Base-by-base conservation (phyloP, 345 rosid genomes). In the Physaria fendleri region DNA sequence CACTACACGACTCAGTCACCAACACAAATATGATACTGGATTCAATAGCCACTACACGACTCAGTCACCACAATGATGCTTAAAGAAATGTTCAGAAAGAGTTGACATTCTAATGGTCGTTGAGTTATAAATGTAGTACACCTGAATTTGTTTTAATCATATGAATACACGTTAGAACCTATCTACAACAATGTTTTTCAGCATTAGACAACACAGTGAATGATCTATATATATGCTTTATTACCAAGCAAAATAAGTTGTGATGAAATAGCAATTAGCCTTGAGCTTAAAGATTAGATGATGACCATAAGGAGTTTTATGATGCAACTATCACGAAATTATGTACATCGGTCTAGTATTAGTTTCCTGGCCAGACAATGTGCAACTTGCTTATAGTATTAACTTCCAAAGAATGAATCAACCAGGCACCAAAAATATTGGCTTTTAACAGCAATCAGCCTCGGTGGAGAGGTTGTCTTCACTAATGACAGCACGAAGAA, bases 81-180 rank as follows among this genome's bases (percentile, higher is more conserved):
- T 21, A 51, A 41, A 40, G 59, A 51, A 51, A 51, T 51, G 43
- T 11, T 21, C 51, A 41, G 18, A 30, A 30, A 40, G 59, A 40
- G 68, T 51, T 63, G 68, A 63, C 51, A 50, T 51, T 51, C 23
- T 22, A 9, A 51, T 63, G 24, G 34, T 40, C 24, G 29, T 38
- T 48, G 50, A 29, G 41, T 20, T 38, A 11, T 17, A 17, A 11
- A 35, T 9, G 15, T 30, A 44, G 37, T 18, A 38, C 22, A 28
- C 48, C 20, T 38, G 58, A 37, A 8, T 59, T 14, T 45, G 33
- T 44, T 45, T 23, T 23, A 45, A 5, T 9, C 43, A 33, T 18
- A 18, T 46, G 44, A 34, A n/a, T n/a, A n/a, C n/a, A 46, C 33
- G 35, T 33, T 15, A 33, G 11, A 58, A 45, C 8, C n/a, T n/a